A percentile compares a stretch with the other conserved stretches of the same genome.
phyloP scores from a whole-genome alignment of 2,329 filamentous ascomycete genomes.

The Ascomycota sp. region DNA sequence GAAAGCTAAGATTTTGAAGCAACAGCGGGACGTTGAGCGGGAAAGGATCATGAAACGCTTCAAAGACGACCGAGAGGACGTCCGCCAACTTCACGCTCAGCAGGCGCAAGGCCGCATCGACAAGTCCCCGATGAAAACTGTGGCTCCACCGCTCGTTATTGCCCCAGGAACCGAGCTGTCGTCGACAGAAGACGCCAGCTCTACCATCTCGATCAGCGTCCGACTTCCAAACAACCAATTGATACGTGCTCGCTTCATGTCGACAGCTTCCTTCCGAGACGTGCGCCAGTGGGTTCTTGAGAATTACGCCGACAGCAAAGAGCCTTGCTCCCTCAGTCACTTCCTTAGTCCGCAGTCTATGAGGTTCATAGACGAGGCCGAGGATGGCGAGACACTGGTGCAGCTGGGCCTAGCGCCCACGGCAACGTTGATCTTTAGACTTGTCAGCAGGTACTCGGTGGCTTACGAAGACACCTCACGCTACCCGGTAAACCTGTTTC shows the following conservation, averaged over 20 bases:
- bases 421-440: conserved; percentile 65
- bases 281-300: conserved; percentile 64
- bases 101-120: conserved; percentile 21
- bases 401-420: conserved; percentile 58
- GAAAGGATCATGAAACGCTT: conserved; percentile 54
- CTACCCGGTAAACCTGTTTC: conserved; percentile 9
- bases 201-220: conserved; percentile 44
- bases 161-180: conserved; percentile 13
- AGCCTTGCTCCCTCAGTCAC: conserved; percentile 67
- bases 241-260: conserved; percentile 51
- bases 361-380: conserved; percentile 49
- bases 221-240: conserved; percentile 70
- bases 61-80: conserved; percentile 53
- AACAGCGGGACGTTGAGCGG: conserved; percentile 46
- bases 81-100: conserved; percentile 34
- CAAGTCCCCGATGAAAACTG: conserved; percentile 9
- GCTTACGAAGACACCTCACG: conserved; percentile 21
- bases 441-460: conserved; percentile 29
- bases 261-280: conserved; percentile 39
- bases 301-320: conserved; percentile 30
- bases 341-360: conserved; percentile 63
- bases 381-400: conserved; percentile 48
- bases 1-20: conserved; percentile 39
- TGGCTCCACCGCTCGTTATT: conserved; percentile 10
- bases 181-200: conserved; percentile 8